Conservation (phyloP, 805 yeast species). For the Zygosaccharomyces bailii region DNA sequence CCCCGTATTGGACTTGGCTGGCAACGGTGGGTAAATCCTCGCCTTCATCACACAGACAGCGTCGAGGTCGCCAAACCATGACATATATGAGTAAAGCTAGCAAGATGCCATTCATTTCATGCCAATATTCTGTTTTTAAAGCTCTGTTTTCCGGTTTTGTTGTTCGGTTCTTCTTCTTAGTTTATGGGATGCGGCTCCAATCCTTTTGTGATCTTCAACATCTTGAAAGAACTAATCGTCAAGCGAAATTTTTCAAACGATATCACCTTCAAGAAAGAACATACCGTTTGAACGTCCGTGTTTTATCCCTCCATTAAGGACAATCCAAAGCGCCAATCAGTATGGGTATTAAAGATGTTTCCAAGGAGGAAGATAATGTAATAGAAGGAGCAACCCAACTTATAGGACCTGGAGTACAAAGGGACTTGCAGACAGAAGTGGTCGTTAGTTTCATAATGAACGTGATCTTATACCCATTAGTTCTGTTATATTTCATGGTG, state of each 20-base stretch:
- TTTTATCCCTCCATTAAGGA: background rate
- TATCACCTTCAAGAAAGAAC: background rate
- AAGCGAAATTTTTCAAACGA: slow-evolving; percentile 6
- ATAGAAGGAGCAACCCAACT: slow-evolving; percentile 15
- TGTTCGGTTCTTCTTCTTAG: background rate
- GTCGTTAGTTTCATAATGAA: slow-evolving; percentile 34
- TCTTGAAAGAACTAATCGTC: slow-evolving; percentile 2
- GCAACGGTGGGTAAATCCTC: slow-evolving; percentile 28
- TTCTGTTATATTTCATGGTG: slow-evolving; percentile 26
- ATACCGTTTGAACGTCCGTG: background rate
- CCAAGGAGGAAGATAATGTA: slow-evolving; percentile 3
- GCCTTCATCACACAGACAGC: background rate
- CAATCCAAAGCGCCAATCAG: background rate
- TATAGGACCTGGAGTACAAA: slow-evolving; percentile 29
- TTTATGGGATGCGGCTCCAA: slow-evolving; percentile 4
- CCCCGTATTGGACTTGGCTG: slow-evolving; percentile 33
- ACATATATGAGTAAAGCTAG: slow-evolving; percentile 1
- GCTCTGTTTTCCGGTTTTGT: background rate
- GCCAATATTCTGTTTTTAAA: background rate
- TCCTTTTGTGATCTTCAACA: slow-evolving; percentile 4
- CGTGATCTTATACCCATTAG: slow-evolving; percentile 34
- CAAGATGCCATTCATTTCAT: slow-evolving; percentile 3
- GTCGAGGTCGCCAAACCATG: slow-evolving; percentile 6
- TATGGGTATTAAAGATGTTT: slow-evolving; percentile 1
- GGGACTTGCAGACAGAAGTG: slow-evolving; percentile 32